Base-by-base conservation (phyloP, 2,329 filamentous ascomycete species). In the Chaetomiaceae sp. region DNA sequence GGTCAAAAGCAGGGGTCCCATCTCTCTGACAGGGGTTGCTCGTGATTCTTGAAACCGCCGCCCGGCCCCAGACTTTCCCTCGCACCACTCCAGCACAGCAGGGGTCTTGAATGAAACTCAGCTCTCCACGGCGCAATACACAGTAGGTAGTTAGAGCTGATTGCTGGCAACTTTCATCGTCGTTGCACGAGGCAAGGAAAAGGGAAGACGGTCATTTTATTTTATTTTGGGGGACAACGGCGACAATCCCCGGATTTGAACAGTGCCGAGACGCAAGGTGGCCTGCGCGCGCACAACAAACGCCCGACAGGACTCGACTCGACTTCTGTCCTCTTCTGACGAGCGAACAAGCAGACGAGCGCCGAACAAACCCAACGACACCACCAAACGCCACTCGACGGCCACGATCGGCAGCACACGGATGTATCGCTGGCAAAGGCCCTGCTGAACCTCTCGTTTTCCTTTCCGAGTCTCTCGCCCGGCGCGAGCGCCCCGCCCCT, bases 31-130 rank as follows among this genome's bases (percentile, higher is more conserved):
- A 60, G 58, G 60, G 60, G 58, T 58, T 21, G 34, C 52, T 53
- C 47, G 30, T 54, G 57, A 53, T 57, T 62, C 54, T 60, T 62
- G 59, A 61, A 62, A 62, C 59, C 48, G 42, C 50, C 30, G 53
- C 54, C 51, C 32, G 34, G 46, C 55, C 54, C 60, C 59, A 55
- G 53, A 58, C 44, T 58, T 56, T 37, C 45, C n/a, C 50, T 57
- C 53, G 48, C 58, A 60, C 56, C 58, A 56, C 40, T 48, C 48
- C 42, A 36, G 43, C 48, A 27, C 46, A 55, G 48, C 51, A 54
- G 56, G 56, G 48, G 58, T 52, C 52, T 48, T 51, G 50, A 55
- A 51, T 55, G 56, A 55, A 60, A 58, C 47, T 40, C 41, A 49
- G 27, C 32, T 44, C 45, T 27, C 44, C 33, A 45, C 38, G 44